phyloP scores from a whole-genome alignment of 257 asterid species.

The Solanum appendiculatum region DNA sequence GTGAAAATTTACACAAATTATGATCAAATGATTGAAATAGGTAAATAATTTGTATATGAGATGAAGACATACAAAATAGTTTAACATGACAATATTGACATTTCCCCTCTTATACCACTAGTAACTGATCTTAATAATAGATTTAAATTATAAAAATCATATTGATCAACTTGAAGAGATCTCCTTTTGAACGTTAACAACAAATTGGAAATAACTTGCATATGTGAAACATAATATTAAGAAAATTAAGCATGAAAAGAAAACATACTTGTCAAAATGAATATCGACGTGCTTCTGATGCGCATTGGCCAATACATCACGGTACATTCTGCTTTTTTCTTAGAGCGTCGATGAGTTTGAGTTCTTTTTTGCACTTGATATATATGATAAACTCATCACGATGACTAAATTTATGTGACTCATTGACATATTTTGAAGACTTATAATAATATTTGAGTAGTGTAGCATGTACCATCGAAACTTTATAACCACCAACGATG shows the following conservation, averaged over 20 bases:
- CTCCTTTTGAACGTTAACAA: not conserved
- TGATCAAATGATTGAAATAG: not conserved
- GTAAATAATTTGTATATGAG: not conserved
- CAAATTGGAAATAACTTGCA: not conserved
- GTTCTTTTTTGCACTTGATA: slow-evolving; percentile 19
- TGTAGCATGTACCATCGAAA: slow-evolving; percentile 24
- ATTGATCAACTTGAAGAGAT: not conserved
- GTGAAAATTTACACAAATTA: not conserved
- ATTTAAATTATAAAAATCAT: not conserved
- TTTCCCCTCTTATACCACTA: not conserved
- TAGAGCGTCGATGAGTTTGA: slow-evolving; percentile 27
- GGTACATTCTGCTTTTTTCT: slow-evolving; percentile 34
- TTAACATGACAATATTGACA: not conserved
- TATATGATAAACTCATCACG: slow-evolving; percentile 36
- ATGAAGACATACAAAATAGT: not conserved
- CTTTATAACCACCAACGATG: slow-evolving; percentile 28
- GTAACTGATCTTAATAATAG: not conserved
- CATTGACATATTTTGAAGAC: slow-evolving; percentile 21
- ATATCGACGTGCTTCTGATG: slow-evolving; percentile 29
- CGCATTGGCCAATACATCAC: slow-evolving; percentile 19
- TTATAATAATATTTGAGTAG: slow-evolving; percentile 38
- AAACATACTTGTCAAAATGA: slow-evolving; percentile 31
- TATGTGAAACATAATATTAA: not conserved
- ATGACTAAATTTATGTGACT: slow-evolving; percentile 18
- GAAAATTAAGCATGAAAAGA: not conserved